Conservation (phyloP, 129 eudicot species). For the Chrysanthemum makinoi region DNA sequence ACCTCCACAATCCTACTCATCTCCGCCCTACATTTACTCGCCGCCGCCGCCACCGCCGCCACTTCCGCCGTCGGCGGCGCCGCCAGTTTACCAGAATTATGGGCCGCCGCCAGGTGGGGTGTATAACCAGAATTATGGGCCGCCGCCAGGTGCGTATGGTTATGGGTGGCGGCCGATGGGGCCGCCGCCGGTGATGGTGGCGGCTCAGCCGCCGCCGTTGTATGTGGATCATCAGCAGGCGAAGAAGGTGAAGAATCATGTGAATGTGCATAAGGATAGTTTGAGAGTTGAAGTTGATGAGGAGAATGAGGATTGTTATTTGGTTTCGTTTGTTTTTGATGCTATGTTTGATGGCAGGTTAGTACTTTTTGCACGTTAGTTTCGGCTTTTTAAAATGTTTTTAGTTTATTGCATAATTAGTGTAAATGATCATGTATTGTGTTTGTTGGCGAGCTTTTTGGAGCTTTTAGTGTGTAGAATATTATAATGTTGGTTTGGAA, state of each 20-base stretch:
- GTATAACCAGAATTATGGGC: no score
- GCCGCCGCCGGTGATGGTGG: slow-evolving; percentile 28
- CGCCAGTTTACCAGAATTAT: slow-evolving; percentile 27
- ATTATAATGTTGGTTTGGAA: no score
- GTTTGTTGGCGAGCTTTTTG: neutral
- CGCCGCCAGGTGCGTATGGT: slow-evolving; percentile 1
- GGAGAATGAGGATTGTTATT: slow-evolving; percentile 55
- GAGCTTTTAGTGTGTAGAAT: no score
- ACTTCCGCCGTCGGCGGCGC: slow-evolving; percentile 36
- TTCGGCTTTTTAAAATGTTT: no score
- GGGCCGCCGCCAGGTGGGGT: no score
- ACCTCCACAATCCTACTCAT: slow-evolving; percentile 37
- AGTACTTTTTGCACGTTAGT: neutral
- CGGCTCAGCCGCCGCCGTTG: slow-evolving; percentile 44
- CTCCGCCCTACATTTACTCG: slow-evolving; percentile 42
- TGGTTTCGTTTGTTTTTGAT: slow-evolving; percentile 84
- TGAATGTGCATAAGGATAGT: slow-evolving; percentile 78
- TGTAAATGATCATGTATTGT: neutral
- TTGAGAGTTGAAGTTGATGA: slow-evolving; percentile 66
- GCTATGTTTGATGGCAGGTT: slow-evolving; percentile 74
- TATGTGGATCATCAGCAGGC: slow-evolving; percentile 70
- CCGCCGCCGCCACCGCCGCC: slow-evolving; percentile 39
- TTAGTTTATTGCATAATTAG: no score
- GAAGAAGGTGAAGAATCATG: slow-evolving; percentile 76
- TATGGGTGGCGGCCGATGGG: slow-evolving; percentile 42